phyloP scores from a whole-genome alignment of 352 stramenopile genomes.

The Phytophthora foliorum region DNA sequence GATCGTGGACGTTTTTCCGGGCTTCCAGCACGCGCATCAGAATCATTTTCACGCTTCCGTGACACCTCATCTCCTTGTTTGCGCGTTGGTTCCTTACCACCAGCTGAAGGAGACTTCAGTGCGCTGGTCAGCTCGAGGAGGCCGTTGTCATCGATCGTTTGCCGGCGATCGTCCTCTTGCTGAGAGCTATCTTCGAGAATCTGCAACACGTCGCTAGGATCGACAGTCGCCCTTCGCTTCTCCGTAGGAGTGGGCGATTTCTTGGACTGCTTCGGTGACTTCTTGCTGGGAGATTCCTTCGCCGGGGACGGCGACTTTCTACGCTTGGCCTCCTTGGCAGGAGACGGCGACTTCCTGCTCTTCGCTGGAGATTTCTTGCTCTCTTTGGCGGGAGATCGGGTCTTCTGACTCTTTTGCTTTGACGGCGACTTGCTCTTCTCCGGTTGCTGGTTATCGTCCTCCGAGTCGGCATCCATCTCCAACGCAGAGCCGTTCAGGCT shows the following conservation, averaged over 20 bases:
- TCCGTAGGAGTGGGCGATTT: slow-evolving; percentile 10
- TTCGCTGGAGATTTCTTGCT: slow-evolving; percentile 1
- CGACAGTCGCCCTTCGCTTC: slow-evolving; percentile 57
- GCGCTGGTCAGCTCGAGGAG: slow-evolving; percentile 50
- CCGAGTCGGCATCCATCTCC: slow-evolving; percentile 18
- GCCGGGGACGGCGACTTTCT: slow-evolving; percentile 1
- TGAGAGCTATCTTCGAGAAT: slow-evolving; percentile 22
- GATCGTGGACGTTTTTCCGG: slow-evolving; percentile 29
- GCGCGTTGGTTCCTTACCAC: slow-evolving; percentile 3
- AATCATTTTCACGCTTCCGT: slow-evolving; percentile 43
- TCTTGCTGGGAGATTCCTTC: background rate
- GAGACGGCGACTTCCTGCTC: slow-evolving; percentile 11
- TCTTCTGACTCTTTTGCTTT: background rate
- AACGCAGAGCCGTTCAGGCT: slow-evolving; percentile 19
- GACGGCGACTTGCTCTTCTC: slow-evolving; percentile 7
- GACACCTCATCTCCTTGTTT: slow-evolving; percentile 18
- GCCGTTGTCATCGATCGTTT: slow-evolving; percentile 70
- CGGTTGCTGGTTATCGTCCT: background rate
- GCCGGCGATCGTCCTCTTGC: slow-evolving; percentile 43
- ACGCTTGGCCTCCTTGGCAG: slow-evolving; percentile 5
- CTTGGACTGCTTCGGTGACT: slow-evolving; percentile 1
- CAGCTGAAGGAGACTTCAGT: slow-evolving; percentile 19
- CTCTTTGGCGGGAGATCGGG: background rate
- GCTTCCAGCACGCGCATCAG: slow-evolving; percentile 13
- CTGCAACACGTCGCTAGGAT: slow-evolving; percentile 54